Conservation (phyloP, 2,329 filamentous ascomycete genomes). For the Balansia obtecta region DNA sequence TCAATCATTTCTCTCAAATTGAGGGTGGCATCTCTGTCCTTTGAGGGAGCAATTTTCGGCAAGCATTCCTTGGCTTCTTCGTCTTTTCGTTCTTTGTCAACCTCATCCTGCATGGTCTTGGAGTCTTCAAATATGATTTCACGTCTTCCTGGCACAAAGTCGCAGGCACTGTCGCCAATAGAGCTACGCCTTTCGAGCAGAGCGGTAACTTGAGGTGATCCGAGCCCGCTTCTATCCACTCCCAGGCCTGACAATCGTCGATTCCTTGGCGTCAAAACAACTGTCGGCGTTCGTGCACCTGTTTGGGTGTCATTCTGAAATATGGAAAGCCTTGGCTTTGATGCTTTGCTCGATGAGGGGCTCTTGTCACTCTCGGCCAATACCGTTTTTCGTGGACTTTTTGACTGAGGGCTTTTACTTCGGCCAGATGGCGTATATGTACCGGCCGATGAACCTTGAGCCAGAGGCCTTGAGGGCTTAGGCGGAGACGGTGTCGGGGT, state of each 20-base stretch:
- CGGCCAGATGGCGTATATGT: neutral
- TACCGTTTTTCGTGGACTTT: constrained; percentile 8
- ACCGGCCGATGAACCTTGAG: neutral
- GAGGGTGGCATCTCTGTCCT: constrained; percentile 49
- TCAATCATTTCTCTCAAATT: constrained; percentile 68
- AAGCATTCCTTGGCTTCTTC: constrained; percentile 50
- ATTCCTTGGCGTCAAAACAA: constrained; percentile 39
- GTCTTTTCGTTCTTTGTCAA: constrained; percentile 46
- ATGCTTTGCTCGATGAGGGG: constrained; percentile 9
- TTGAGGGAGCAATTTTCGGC: constrained; percentile 28
- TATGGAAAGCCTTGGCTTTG: constrained; percentile 23
- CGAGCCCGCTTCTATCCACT: constrained; percentile 56
- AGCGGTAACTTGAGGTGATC: constrained; percentile 61
- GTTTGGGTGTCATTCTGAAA: constrained; percentile 43
- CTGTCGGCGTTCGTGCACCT: constrained; percentile 47
- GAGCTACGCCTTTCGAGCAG: constrained; percentile 60
- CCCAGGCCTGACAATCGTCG: constrained; percentile 56
- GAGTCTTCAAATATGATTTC: constrained; percentile 55
- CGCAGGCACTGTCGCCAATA: constrained; percentile 52
- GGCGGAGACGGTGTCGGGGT: constrained; percentile 13
- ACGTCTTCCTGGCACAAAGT: constrained; percentile 45
- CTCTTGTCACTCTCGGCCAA: constrained; percentile 8
- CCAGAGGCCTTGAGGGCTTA: constrained; percentile 13
- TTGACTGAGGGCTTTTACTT: constrained; percentile 8
- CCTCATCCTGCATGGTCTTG: constrained; percentile 45